Base-by-base conservation (phyloP, 2,329 filamentous ascomycete species). In the Scedosporium boydii region DNA sequence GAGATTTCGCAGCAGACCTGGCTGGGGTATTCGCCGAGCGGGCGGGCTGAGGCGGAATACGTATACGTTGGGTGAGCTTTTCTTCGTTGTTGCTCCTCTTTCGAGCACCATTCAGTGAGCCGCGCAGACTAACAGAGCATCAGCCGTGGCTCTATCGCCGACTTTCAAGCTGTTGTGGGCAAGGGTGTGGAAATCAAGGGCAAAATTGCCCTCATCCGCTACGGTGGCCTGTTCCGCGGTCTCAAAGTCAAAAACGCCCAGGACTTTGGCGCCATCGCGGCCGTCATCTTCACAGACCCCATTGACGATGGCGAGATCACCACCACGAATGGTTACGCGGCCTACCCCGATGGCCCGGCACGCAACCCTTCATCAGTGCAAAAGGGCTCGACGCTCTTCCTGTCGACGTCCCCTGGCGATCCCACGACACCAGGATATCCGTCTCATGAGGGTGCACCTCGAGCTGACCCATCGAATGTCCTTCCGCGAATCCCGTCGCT, bases 341-440 rank as follows among this genome's bases (percentile, higher is more conserved):
- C 85, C 0, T 93, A 93, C 70, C 90, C 91, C 0, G 70, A 75
- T 57, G 91, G 90, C 0, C 90, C 90, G 4, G 91, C 89, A 0
- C 80, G 91, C 69, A 84, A 95, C 65, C 90, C 90, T 6, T 88
- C 84, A 67, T 84, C 87, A 62, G 89, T 95, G 7, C 90, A 96
- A 71, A 80, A 91, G 69, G 91, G 91, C 44, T 92, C 89, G 69
- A 83, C 86, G 2, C 82, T 91, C 69, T 92, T 89, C 69, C 72
- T 92, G 34, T 87, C 86, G 71, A 80, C 74, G 64, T 77, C 72
- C 67, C 80, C 75, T 59, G 84, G 86, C 64, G 78, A 95, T 67
- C 90, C 90, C 46, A 95, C 91, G 0, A 96, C 91, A 0, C 89
- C 89, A 1, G 91, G 91, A 4, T 93, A 93, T 70, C 86, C 91